Conservation (phyloP, 306 rosid genomes). For the Cucurbita maxima region DNA sequence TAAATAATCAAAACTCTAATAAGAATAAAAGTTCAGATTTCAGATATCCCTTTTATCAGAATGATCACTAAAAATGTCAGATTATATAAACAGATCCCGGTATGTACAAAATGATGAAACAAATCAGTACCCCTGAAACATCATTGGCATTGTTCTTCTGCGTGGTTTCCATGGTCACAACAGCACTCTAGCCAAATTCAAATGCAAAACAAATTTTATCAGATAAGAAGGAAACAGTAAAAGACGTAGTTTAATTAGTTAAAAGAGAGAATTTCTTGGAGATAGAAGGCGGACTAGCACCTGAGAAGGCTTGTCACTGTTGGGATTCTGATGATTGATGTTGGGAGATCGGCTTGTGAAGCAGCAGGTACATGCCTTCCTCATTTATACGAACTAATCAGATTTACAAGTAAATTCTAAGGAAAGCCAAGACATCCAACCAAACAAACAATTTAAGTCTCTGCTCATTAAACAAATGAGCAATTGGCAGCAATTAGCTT, state of each 20-base stretch:
- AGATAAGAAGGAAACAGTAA: background rate
- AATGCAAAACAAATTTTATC: constrained; percentile 8
- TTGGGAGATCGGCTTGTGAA: constrained; percentile 23
- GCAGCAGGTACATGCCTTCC: constrained; percentile 27
- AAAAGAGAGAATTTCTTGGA: background rate
- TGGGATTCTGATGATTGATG: background rate
- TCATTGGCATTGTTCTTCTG: constrained; percentile 16
- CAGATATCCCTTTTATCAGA: background rate
- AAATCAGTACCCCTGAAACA: constrained; percentile 23
- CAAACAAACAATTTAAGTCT: constrained; percentile 21
- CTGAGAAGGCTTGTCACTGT: constrained; percentile 11
- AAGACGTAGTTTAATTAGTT: background rate
- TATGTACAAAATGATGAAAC: background rate
- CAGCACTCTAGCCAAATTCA: constrained; percentile 24
- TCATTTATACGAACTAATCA: constrained; percentile 32
- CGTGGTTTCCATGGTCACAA: constrained; percentile 34
- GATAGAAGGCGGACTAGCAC: background rate
- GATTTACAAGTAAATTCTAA: constrained; percentile 49
- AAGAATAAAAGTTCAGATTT: background rate
- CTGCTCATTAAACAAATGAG: constrained; percentile 2
- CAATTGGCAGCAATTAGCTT: constrained; percentile 12
- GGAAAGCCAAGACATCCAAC: constrained; percentile 30
- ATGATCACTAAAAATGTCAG: background rate
- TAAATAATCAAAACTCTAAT: background rate
- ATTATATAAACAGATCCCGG: background rate